Evolutionary conservation across 176 grass and related monocot species (phyloP), one percentile per base, ranked within the genome.

Genomic region (Pharus latifolius): DNA sequence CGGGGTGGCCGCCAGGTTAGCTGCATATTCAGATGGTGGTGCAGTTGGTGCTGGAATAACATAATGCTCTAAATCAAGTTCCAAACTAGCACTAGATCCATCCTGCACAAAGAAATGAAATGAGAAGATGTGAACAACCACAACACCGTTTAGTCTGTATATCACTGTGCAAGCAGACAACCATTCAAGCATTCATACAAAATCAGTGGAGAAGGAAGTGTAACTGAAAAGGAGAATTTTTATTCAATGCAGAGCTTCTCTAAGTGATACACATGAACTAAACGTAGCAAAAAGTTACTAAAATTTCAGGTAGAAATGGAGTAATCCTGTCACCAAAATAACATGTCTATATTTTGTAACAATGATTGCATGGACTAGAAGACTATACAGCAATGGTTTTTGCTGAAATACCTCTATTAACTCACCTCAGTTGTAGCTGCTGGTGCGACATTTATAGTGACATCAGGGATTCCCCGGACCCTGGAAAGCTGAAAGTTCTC

Each of bases 21-120:
- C 95, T 72, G 81, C 84, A 88, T 98, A 98, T 85, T 74, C 78
- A 83, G 62, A 64, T 67, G 66, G 69, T 53, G 72, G 64, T 49
- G 87, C 68, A 78, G 78, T 81, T 81, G 95, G 95, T 63, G 90
- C 28, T 28, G 95, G 95, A 88, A 98, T 65, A 53, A 91, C 74
- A 77, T 98, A 98, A 55, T 93, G 87, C 73, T 98, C 95, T 66
- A 98, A 84, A 78, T 98, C 90, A 87, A 93, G 95, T 70, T 98
- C 95, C 87, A 98, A 88, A 84, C 76, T 82, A 72, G 67, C 51
- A 33, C 67, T 25, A 49, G 84, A 80, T 64, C 78, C 90, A 81
- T 94, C 86, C 95, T 99, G 65, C 65, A 85, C 33, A 52, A 65
- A 75, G 64, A 5, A 35, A 70, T 35, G 19, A 73, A 72, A 67